These are phyloP conservation scores for Naganishia albida DNA, from an alignment of 1,284 basidiomycete species.

Conservation along the genomic window DNA sequence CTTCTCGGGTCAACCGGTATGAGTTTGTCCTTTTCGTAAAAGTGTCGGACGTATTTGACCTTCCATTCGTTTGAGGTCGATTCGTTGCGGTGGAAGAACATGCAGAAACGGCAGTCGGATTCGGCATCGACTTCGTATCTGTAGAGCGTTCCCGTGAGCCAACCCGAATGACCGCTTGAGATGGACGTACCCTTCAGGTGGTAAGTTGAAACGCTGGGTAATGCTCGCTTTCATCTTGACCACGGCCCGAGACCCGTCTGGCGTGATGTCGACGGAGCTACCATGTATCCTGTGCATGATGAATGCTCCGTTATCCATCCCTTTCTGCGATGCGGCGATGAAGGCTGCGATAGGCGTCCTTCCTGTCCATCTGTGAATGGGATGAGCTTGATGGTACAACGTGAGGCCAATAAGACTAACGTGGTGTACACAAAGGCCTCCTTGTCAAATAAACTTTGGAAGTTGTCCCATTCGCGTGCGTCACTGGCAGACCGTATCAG, in stretches of 20 bases:
- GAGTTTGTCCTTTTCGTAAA: conserved; percentile 46
- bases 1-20: conserved; percentile 43
- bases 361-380: conserved; percentile 14
- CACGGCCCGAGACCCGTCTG: conserved; percentile 18
- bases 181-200: conserved; percentile 12
- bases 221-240: conserved; percentile 29
- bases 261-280: conserved; percentile 24
- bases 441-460: conserved; percentile 22
- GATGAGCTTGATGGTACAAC: neutral
- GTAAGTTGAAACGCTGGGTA: conserved; percentile 19
- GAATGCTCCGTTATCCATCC: conserved; percentile 27
- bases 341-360: conserved; percentile 13
- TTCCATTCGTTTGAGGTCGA: conserved; percentile 17
- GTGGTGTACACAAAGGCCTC: conserved; percentile 27
- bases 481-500: neutral
- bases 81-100: conserved; percentile 24
- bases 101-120: conserved; percentile 26
- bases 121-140: conserved; percentile 24
- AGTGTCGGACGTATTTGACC: conserved; percentile 30
- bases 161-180: neutral
- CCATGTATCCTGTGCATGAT: conserved; percentile 28
- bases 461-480: conserved; percentile 24
- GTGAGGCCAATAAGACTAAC: neutral
- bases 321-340: conserved; percentile 24
- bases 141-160: neutral